Evolutionary conservation across 176 grass and related monocot genomes (phyloP), one percentile per base, ranked within the genome.

Genomic region (Aechmea fasciata): DNA sequence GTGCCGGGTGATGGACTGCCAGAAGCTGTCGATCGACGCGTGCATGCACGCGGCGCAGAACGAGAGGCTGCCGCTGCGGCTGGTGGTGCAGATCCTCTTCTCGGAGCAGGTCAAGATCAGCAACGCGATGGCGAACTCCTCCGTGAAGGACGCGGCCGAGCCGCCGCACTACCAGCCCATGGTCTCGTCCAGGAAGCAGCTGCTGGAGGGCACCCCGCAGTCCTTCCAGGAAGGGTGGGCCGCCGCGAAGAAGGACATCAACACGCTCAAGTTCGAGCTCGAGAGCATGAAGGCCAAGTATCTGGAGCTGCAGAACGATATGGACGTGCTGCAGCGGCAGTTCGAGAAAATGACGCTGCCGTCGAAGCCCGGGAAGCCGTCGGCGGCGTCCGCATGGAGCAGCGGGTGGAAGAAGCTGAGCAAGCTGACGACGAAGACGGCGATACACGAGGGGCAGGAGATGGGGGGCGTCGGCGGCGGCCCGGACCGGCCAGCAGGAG

Each of bases 31-130:
- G 29, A 81, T 92, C 50, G 93, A 97, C 59, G 93, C 93, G 52
- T 92, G 93, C 76, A 97, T 92, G 93, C 93, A 97, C 77, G 93
- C 93, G 41, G 89, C 84, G 50, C 93, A 92, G 86, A 97, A 97
- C 77, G 93, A 97, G 74, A 81, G 89, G 61, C 88, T 97, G 70
- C 94, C 94, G 57, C 94, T 97, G 66, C 94, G 94, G 9, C 77
- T 97, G 33, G 94, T 97, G 14, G 84, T 97, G n/a, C 94, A 99
- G 81, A 89, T 99, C 75, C 94, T 99, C 70, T 99, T 99, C 89
- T 90, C 89, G 1, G 89, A 99, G 87, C 94, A 99, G 72, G 89
- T 88, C 13, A 99, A 90, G 81, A 90, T 99, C 71, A 99, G 86
- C 82, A 99, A 90, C 81, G 89, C 89, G 5, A 82, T 99, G 0